Evolutionary conservation across 1,139 yeast species (phyloP).

Genomic region (Saccharomycopsis hybrid): DNA sequence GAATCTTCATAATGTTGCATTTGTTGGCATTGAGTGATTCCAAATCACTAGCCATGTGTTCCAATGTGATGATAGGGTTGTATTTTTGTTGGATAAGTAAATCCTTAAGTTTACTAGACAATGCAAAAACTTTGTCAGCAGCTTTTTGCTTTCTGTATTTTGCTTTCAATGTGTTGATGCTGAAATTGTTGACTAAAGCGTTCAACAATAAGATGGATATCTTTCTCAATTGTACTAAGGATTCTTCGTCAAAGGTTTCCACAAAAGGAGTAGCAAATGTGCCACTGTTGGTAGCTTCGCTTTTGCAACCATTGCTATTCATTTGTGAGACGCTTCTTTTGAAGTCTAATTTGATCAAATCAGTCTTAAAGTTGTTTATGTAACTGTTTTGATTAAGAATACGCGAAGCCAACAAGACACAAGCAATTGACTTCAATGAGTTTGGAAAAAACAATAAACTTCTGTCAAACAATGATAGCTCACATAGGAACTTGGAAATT

Average conservation of each 20-base stretch:
- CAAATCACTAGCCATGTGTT: conserved; percentile 3
- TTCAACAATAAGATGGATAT: conserved; percentile 41
- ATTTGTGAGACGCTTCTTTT: conserved; percentile 22
- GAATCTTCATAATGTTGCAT: conserved; percentile 4
- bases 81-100: conserved; percentile 15
- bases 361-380: conserved; percentile 22
- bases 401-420: conserved; percentile 67
- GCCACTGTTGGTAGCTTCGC: conserved; percentile 28
- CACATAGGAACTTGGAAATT: conserved; percentile 63
- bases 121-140: conserved; percentile 21
- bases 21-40: conserved; percentile 2
- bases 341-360: conserved; percentile 25
- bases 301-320: neutral
- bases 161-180: conserved; percentile 47
- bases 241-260: conserved; percentile 40
- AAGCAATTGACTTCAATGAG: conserved; percentile 60
- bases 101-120: conserved; percentile 8
- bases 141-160: conserved; percentile 33
- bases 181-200: conserved; percentile 37
- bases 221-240: conserved; percentile 40
- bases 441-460: conserved; percentile 56
- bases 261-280: conserved; percentile 49
- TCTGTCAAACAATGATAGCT: conserved; percentile 67
- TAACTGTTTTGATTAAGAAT: conserved; percentile 40
- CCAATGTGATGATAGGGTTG: conserved; percentile 1